phyloP scores from a whole-genome alignment of 345 rosid genomes.

The Aethionema arabicum region DNA sequence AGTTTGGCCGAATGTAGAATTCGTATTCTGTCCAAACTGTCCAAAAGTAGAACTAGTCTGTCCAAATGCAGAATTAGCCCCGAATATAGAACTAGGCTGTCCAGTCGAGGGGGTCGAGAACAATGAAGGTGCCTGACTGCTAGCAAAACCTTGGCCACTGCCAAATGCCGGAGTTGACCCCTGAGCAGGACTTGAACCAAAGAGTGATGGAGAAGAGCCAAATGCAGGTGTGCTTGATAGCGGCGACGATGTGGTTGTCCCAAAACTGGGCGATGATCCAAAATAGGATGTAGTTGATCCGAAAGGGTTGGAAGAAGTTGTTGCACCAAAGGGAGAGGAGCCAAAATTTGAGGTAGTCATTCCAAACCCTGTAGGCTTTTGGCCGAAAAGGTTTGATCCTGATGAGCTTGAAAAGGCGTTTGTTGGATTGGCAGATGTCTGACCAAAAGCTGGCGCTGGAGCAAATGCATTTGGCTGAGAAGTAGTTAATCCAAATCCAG shows the following conservation, averaged over 20 bases:
- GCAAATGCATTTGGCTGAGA: constrained; percentile 54
- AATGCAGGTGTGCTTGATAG: constrained; percentile 43
- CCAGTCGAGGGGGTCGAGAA: constrained; percentile 52
- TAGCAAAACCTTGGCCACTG: constrained; percentile 40
- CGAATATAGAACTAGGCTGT: constrained; percentile 65
- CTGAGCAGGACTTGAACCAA: constrained; percentile 45
- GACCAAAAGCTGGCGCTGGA: constrained; percentile 46
- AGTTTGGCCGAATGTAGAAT: constrained; percentile 53
- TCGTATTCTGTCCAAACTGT: constrained; percentile 51
- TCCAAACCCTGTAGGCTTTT: constrained; percentile 49
- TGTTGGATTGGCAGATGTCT: constrained; percentile 54
- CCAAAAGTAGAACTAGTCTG: constrained; percentile 49
- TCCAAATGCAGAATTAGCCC: constrained; percentile 54
- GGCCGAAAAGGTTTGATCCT: constrained; percentile 51
- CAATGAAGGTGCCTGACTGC: constrained; percentile 59
- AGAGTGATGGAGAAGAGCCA: constrained; percentile 56
- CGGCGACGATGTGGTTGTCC: constrained; percentile 46
- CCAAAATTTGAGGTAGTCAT: constrained; percentile 41
- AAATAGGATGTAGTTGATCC: constrained; percentile 49
- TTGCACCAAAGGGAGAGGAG: constrained; percentile 38
- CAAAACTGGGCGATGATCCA: constrained; percentile 49
- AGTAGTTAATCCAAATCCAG: constrained; percentile 53
- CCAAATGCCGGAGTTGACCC: constrained; percentile 47
- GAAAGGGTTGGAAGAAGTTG: constrained; percentile 50
- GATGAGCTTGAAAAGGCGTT: constrained; percentile 50